These are phyloP conservation scores for Escovopsis sp. DNA, from an alignment of 2,329 filamentous ascomycete genomes.

Conservation along the genomic window DNA sequence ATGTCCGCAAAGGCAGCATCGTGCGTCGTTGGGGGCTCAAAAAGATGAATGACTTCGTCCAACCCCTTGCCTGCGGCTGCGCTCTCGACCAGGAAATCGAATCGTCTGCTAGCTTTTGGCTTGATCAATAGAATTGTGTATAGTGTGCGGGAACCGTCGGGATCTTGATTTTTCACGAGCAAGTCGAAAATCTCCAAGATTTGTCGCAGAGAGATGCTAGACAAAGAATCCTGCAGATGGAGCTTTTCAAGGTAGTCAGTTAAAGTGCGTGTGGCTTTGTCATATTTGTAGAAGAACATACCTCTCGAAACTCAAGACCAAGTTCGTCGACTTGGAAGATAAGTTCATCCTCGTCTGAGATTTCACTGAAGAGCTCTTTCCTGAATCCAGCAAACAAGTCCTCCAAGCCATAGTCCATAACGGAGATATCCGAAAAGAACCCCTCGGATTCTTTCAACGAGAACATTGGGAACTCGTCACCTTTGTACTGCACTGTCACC, in stretches of 20 bases:
- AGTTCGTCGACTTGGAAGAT: constrained; percentile 37
- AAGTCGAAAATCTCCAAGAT: constrained; percentile 29
- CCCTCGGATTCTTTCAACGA: constrained; percentile 18
- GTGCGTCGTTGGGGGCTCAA: constrained; percentile 13
- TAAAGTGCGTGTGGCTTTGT: neutral
- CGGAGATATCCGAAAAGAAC: constrained; percentile 30
- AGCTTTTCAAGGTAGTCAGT: constrained; percentile 19
- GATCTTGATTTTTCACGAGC: constrained; percentile 29
- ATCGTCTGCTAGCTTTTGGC: constrained; percentile 23
- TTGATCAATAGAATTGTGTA: constrained; percentile 29
- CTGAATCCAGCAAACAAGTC: constrained; percentile 30
- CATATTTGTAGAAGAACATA: constrained; percentile 13
- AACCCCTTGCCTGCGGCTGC: constrained; percentile 26
- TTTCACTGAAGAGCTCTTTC: constrained; percentile 29
- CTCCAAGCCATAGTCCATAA: constrained; percentile 29
- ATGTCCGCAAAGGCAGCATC: constrained; percentile 1
- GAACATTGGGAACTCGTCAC: constrained; percentile 28
- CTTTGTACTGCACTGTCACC: constrained; percentile 29
- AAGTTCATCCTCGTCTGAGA: constrained; percentile 31
- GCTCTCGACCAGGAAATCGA: constrained; percentile 26
- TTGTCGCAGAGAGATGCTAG: constrained; percentile 24
- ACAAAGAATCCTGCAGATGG: constrained; percentile 18
- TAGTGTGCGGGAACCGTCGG: constrained; percentile 22
- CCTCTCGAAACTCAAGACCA: constrained; percentile 38
- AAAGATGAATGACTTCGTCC: constrained; percentile 25